phyloP scores from a whole-genome alignment of 306 rosid species.

The Vigna nakashimae region DNA sequence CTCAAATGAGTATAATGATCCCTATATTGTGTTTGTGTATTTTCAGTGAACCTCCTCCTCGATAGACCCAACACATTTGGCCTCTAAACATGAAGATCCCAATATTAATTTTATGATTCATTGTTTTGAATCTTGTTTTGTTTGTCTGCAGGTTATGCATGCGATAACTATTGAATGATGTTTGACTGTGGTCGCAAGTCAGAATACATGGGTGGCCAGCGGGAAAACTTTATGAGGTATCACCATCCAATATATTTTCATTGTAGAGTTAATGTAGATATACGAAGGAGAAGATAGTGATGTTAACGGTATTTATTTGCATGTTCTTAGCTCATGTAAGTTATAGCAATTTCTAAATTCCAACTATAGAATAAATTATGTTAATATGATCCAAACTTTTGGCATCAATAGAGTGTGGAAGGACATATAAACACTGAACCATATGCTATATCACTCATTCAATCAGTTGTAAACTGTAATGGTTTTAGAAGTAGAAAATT shows the following conservation, averaged over 20 bases:
- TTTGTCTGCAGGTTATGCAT: conserved; percentile 52
- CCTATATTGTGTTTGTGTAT: too few relatives aligned
- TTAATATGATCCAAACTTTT: conserved; percentile 7
- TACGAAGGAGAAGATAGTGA: conserved; percentile 44
- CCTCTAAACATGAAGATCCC: not conserved
- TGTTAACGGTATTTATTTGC: conserved; percentile 33
- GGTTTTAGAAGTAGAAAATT: conserved; percentile 22
- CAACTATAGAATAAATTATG: not conserved
- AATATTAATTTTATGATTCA: not conserved
- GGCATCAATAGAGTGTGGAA: not conserved
- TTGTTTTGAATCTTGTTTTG: conserved; percentile 31
- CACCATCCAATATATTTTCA: conserved; percentile 24
- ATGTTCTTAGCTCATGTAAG: conserved; percentile 4
- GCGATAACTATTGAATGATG: conserved; percentile 60
- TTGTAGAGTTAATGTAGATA: conserved; percentile 25
- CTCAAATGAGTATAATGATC: too few relatives aligned
- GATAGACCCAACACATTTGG: too few relatives aligned
- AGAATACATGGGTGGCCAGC: conserved; percentile 76
- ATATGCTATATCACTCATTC: not conserved
- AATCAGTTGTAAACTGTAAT: conserved; percentile 2
- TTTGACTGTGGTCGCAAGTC: conserved; percentile 77
- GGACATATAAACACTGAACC: conserved; percentile 28
- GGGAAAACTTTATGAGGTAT: conserved; percentile 83
- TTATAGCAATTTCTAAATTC: not conserved
- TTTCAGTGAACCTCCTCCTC: too few relatives aligned